Conservation (phyloP, 2,329 filamentous ascomycete species). For the Pezicula neosporulosa region DNA sequence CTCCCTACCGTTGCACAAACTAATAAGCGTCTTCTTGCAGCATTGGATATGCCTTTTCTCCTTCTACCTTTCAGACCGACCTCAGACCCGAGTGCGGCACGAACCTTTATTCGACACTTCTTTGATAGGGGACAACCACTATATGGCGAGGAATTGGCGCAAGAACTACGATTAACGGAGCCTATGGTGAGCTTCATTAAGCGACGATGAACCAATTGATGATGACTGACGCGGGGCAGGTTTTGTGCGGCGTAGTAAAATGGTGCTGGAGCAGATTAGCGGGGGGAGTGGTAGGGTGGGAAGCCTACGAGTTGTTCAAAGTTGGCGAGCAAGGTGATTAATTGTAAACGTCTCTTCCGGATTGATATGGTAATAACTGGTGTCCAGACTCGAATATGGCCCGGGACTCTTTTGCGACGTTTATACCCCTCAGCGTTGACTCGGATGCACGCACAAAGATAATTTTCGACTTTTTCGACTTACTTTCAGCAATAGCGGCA, state of each 20-base stretch:
- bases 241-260: conserved; percentile 89
- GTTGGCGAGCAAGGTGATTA: conserved; percentile 82
- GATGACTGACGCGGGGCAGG: conserved; percentile 47
- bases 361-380: conserved; percentile 11
- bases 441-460: conserved; percentile 82
- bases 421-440: conserved; percentile 90
- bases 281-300: conserved; percentile 93
- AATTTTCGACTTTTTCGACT: conserved; percentile 94
- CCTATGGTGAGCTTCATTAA: conserved; percentile 68
- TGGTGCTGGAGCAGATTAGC: conserved; percentile 97
- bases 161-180: conserved; percentile 89
- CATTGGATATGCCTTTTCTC: conserved; percentile 86
- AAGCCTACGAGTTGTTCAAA: conserved; percentile 93
- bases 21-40: conserved; percentile 42
- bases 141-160: conserved; percentile 67
- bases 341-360: conserved; percentile 3
- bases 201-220: conserved; percentile 3
- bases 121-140: conserved; percentile 69
- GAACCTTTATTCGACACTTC: conserved; percentile 89
- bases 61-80: conserved; percentile 92
- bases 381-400: conserved; percentile 81
- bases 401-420: conserved; percentile 90
- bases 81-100: conserved; percentile 86
- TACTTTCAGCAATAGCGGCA: conserved; percentile 85
- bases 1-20: conserved; percentile 6